Evolutionary conservation across 1,284 basidiomycete species (phyloP), one percentile per base, ranked within the genome.

Genomic region (Malassezia sp.): DNA sequence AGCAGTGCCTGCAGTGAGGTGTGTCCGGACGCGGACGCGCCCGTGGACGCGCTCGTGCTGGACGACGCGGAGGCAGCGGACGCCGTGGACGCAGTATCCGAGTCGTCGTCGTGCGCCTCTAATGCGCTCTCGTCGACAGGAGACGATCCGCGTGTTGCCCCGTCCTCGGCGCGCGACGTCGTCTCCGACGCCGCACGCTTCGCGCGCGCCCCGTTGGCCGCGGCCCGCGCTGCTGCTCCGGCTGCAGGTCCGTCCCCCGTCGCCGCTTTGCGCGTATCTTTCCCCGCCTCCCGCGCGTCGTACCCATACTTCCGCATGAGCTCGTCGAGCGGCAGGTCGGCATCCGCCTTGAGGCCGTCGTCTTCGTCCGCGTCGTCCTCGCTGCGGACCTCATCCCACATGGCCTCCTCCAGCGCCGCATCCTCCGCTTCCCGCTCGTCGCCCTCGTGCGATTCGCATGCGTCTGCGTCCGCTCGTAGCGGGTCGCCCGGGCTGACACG

Each of bases 311-410:
- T 72, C 43, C 67, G 69, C 50, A 77, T 64, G 1, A 78, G 65
- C 57, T 76, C 76, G 49, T 77, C 76, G 41, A 78, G 74, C 1
- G 76, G 74, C 38, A 78, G 34, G 46, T 77, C 71, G 17, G 75
- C 75, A 56, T 77, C 76, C 3, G 73, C 73, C 14, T 71, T 59
- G 0, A 77, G 64, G 0, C 74, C 76, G 17, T 72, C 74, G 53
- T 77, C 73, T 31, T 73, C 75, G 52, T 75, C 72, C 56, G 76
- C 75, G 31, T 72, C 72, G 41, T 74, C 73, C 32, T 67, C 64
- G n/a, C n/a, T n/a, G n/a, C n/a, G n/a, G 8, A 64, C 61, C 32
- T 65, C 62, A 3, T 66, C 68, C 39, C 52, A 54, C 64, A 63
- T 67, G 27, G 55, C 47, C 9, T 54, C 52, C 42, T 63, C 65